These are phyloP conservation scores for Stylonectria norvegica DNA, from an alignment of 2,329 filamentous ascomycete genomes.

Conservation along the genomic window DNA sequence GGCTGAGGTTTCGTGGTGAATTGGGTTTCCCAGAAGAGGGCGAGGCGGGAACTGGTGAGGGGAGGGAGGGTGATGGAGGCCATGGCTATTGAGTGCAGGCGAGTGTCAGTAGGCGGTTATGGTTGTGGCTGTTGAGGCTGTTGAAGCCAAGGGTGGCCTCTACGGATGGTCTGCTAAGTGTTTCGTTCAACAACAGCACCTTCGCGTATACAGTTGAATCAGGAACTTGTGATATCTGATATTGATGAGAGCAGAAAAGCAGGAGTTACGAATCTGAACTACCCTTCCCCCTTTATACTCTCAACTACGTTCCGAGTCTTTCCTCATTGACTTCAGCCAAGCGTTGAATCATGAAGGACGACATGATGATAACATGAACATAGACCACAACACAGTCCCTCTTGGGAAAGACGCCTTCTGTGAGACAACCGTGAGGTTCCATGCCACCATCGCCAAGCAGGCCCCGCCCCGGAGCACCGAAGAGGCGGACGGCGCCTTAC, in stretches of 20 bases:
- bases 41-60: not conserved
- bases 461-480: not conserved
- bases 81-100: not conserved
- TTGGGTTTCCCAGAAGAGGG: slow-evolving; percentile 3
- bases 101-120: not conserved
- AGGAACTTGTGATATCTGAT: not conserved
- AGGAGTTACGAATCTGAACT: not conserved
- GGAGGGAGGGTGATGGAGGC: not conserved
- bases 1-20: slow-evolving; percentile 1
- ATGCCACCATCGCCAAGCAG: not conserved
- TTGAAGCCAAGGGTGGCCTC: no score
- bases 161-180: no score
- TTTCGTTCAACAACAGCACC: no score
- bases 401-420: no score
- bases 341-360: no score
- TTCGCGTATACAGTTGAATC: no score
- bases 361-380: not conserved
- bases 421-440: no score
- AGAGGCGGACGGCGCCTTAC: not conserved
- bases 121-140: no score
- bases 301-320: no score
- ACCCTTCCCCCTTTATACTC: no score
- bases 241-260: not conserved
- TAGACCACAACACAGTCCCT: not conserved
- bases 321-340: no score